Percentiles rank a stretch among this genome's conserved stretches.
These are phyloP conservation scores for Medicago arabica DNA, from an alignment of 306 rosid genomes.

Conservation along the genomic window DNA sequence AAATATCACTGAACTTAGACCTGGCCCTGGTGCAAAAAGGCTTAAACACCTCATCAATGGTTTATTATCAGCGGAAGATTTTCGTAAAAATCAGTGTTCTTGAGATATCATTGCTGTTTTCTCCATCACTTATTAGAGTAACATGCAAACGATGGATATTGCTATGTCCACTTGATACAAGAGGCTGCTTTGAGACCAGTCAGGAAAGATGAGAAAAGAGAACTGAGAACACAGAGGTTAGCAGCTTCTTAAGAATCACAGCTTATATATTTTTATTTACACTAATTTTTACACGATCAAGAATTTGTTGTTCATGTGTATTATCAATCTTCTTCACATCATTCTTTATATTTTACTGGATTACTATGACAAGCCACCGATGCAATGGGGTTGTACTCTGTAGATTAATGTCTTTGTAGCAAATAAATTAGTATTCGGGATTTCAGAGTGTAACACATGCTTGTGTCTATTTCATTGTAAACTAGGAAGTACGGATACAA, in stretches of 20 bases:
- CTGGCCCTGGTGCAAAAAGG: constrained; percentile 57
- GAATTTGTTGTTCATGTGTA: constrained; percentile 46
- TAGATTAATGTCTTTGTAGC: constrained; percentile 29
- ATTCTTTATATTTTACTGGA: constrained; percentile 40
- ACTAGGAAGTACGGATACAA: background rate
- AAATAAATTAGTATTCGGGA: constrained; percentile 16
- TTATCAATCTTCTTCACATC: constrained; percentile 43
- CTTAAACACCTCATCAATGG: constrained; percentile 50
- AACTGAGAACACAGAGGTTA: constrained; percentile 38
- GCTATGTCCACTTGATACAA: constrained; percentile 23
- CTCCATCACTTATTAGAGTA: constrained; percentile 34
- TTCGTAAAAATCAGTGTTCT: constrained; percentile 51
- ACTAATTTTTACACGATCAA: constrained; percentile 51
- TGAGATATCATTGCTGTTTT: constrained; percentile 39
- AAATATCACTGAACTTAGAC: constrained; percentile 53
- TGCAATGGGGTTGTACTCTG: constrained; percentile 22
- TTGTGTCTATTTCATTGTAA: background rate
- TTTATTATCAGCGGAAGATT: constrained; percentile 52
- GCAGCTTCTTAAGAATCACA: constrained; percentile 35
- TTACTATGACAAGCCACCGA: constrained; percentile 33
- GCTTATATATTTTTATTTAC: constrained; percentile 37
- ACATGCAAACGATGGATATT: constrained; percentile 27
- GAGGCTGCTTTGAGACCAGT: constrained; percentile 43
- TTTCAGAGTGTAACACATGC: background rate
- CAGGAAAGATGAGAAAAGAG: constrained; percentile 44